Conservation (phyloP, 2,329 filamentous ascomycete species). For the Chaetomium sp. region DNA sequence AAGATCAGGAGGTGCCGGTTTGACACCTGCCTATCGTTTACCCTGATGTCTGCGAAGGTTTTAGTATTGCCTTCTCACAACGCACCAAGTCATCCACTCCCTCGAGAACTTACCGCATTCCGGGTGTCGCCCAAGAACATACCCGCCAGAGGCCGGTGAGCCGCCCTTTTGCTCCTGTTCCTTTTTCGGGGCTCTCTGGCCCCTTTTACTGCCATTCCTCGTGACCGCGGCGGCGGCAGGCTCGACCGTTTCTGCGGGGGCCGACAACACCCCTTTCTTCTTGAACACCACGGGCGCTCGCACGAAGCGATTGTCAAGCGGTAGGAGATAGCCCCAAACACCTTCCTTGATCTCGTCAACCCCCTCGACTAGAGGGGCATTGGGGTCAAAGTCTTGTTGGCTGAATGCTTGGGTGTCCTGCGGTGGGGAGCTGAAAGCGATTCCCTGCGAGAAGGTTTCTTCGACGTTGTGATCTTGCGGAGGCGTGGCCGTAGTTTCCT, state of each 20-base stretch:
- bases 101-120: constrained; percentile 74
- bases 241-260: constrained; percentile 52
- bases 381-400: constrained; percentile 71
- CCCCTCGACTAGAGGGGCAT: constrained; percentile 75
- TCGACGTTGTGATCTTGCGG: constrained; percentile 59
- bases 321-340: constrained; percentile 94
- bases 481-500: constrained; percentile 73
- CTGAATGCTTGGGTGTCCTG: constrained; percentile 78
- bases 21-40: constrained; percentile 79
- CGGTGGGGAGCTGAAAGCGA: constrained; percentile 56
- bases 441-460: constrained; percentile 49
- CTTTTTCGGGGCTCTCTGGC: constrained; percentile 51
- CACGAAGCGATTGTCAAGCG: constrained; percentile 69
- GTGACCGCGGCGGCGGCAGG: constrained; percentile 31
- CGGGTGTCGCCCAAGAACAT: constrained; percentile 86
- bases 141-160: constrained; percentile 73
- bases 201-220: constrained; percentile 44
- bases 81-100: background rate
- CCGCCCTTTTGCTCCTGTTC: constrained; percentile 64
- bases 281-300: constrained; percentile 71
- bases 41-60: constrained; percentile 61
- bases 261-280: constrained; percentile 70
- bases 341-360: constrained; percentile 81
- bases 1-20: constrained; percentile 71
- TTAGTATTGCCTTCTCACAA: constrained; percentile 26